Percentiles rank a stretch among this genome's conserved stretches.
Conservation (phyloP, 73 alveolate genomes). For the Paramecium octaurelia region DNA sequence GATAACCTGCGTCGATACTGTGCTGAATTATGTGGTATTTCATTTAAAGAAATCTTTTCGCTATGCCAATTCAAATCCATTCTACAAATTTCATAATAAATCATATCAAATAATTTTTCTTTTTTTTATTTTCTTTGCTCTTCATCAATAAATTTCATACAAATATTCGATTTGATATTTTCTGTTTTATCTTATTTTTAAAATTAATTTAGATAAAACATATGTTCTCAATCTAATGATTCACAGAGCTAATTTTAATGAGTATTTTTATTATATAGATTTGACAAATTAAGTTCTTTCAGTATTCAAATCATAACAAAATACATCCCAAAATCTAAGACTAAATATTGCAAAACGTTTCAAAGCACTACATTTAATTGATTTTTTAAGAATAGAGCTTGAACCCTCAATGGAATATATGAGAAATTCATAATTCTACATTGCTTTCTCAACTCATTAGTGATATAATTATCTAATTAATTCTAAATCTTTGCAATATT, state of each 20-base stretch:
- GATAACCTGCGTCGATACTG: constrained; percentile 52
- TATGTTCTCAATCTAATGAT: not conserved
- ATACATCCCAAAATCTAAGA: not conserved
- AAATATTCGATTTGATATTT: not conserved
- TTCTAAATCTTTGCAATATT: no score
- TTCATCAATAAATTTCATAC: not conserved
- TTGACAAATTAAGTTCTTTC: not conserved
- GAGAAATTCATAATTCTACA: not conserved
- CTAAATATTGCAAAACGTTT: not conserved
- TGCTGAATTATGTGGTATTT: not conserved
- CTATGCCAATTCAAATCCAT: not conserved
- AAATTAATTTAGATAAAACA: not conserved
- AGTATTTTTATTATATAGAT: not conserved
- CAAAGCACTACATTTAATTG: not conserved
- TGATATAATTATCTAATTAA: not conserved
- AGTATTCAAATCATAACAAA: not conserved
- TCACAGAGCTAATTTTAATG: not conserved
- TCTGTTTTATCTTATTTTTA: not conserved
- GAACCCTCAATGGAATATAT: not conserved
- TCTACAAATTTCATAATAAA: not conserved
- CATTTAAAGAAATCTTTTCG: not conserved
- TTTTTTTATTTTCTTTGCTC: not conserved
- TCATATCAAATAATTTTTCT: not conserved
- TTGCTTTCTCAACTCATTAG: not conserved
- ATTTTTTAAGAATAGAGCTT: not conserved